Base-by-base conservation (phyloP, 345 rosid genomes). In the Arabidopsis suecica region DNA sequence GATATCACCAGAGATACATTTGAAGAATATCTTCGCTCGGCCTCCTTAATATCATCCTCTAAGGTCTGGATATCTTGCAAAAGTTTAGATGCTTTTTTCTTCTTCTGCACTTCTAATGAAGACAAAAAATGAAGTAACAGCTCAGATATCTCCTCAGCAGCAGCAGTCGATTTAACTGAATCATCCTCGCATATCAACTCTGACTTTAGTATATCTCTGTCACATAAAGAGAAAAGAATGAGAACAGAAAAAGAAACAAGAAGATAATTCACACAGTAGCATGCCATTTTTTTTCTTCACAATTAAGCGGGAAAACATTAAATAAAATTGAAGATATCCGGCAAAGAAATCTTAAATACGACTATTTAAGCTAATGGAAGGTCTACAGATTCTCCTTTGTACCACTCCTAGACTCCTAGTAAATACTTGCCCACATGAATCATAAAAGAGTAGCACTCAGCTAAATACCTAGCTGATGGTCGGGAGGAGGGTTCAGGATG, bases 171-270 rank as follows among this genome's bases (percentile, higher is more conserved):
- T 69, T 65, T 73, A 40, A 70, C 67, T 3, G 78, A 61, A 18
- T 77, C 70, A 65, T 85, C 84, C 60, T 69, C 82, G 23, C 68
- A 65, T 68, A 85, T 78, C 76, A 93, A 69, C 68, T 88, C 96
- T 62, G 91, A 93, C 78, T 83, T 91, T 32, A 87, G 76, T 81
- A 93, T 89, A 81, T 89, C 96, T 84, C 98, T 93, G 93, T 73
- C 65, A 64, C 48, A 74, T 18, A 61, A 55, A 71, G 34, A 67
- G 33, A 59, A 47, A 68, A 66, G 38, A 47, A 23, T 72, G 75
- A 71, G 81, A 49, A 66, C 42, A 72, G 18, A 50, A 48, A 67
- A 61, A 28, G 23, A 64, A 57, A 28, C 47, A 76, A 61, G 7
- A 54, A 42, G 28, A 69, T 36, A 55, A 14, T 22, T 18, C 36